A percentile compares a stretch with the other conserved stretches of the same genome.
Evolutionary conservation across 352 stramenopile genomes (phyloP).

Genomic region (Thalassiosira gravida): DNA sequence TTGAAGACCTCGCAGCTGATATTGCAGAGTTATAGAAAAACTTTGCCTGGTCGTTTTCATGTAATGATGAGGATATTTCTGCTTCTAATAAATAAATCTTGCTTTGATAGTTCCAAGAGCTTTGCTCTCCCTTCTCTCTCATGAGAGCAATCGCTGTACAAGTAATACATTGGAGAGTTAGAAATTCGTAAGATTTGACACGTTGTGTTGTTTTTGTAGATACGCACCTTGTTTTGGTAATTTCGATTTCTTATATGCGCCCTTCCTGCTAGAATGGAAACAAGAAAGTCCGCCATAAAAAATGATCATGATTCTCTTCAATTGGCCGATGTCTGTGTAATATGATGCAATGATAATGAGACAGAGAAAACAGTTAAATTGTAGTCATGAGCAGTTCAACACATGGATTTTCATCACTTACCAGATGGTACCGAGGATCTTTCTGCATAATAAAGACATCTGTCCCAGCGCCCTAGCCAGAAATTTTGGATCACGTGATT

Average conservation of each 20-base stretch:
- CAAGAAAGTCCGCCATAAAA: constrained; percentile 27
- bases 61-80: constrained; percentile 6
- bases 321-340: neutral
- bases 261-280: constrained; percentile 15
- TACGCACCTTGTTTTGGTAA: constrained; percentile 8
- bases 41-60: constrained; percentile 11
- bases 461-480: constrained; percentile 38
- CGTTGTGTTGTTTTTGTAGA: neutral
- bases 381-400: no score
- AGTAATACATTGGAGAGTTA: neutral
- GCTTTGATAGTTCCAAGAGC: constrained; percentile 5
- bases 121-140: constrained; percentile 9
- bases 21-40: constrained; percentile 23
- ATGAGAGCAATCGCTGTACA: neutral
- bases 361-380: no score
- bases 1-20: constrained; percentile 12
- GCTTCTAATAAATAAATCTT: constrained; percentile 30
- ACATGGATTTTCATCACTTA: neutral
- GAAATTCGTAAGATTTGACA: neutral
- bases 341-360: constrained; percentile 1
- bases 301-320: constrained; percentile 12
- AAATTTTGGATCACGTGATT: constrained; percentile 16
- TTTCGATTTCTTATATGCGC: neutral
- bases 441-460: constrained; percentile 24
- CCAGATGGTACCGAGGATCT: neutral